Evolutionary conservation across 306 rosid genomes (phyloP).

Genomic region (Styphnolobium japonicum): DNA sequence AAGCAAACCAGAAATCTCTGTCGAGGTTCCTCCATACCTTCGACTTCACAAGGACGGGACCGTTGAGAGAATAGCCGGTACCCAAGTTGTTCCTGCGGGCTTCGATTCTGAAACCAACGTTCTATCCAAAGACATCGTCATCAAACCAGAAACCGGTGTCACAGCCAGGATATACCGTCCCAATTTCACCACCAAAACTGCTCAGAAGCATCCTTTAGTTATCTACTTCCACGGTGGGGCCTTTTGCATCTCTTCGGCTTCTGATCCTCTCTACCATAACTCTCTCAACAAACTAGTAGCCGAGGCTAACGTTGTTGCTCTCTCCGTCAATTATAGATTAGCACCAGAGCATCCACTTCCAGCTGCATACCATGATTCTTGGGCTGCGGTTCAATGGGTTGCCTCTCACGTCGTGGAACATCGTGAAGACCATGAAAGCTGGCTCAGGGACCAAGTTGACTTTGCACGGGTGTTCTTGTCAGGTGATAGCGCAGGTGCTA

Average conservation of each 20-base stretch:
- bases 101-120: slow-evolving; percentile 58
- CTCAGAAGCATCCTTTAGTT: slow-evolving; percentile 50
- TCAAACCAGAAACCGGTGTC: slow-evolving; percentile 52
- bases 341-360: slow-evolving; percentile 88
- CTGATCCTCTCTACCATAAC: slow-evolving; percentile 72
- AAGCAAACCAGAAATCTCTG: slow-evolving; percentile 27
- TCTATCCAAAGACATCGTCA: slow-evolving; percentile 62
- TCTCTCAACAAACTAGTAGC: slow-evolving; percentile 61
- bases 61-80: slow-evolving; percentile 60
- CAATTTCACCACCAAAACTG: background rate
- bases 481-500: slow-evolving; percentile 90
- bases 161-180: slow-evolving; percentile 66
- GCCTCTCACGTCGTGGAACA: slow-evolving; percentile 25
- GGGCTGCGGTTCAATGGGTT: slow-evolving; percentile 69
- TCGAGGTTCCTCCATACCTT: slow-evolving; percentile 71
- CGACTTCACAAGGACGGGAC: slow-evolving; percentile 60
- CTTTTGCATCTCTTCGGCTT: slow-evolving; percentile 55
- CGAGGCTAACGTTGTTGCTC: slow-evolving; percentile 46
- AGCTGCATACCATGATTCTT: slow-evolving; percentile 61
- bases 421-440: slow-evolving; percentile 30
- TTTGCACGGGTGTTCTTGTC: slow-evolving; percentile 49
- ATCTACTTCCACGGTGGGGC: slow-evolving; percentile 88
- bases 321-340: slow-evolving; percentile 65
- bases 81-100: slow-evolving; percentile 50
- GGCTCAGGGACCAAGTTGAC: slow-evolving; percentile 56